Conservation (phyloP, 257 asterid genomes). For the Plantago elongata region DNA sequence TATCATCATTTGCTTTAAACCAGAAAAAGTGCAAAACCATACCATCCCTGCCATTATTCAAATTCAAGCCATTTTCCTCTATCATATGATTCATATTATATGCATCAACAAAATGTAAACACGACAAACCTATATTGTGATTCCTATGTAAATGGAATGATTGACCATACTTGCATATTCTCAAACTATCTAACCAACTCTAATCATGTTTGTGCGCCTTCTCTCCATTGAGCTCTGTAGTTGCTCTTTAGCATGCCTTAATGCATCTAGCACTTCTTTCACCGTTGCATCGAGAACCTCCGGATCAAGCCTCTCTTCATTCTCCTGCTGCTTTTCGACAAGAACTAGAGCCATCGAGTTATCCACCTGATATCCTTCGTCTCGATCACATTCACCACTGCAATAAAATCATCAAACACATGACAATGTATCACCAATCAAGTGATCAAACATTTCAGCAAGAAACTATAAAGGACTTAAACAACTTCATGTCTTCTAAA, state of each 20-base stretch:
- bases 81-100: background rate
- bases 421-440: background rate
- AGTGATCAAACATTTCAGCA: no score
- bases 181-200: conserved; percentile 31
- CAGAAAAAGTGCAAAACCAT: background rate
- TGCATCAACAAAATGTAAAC: background rate
- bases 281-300: conserved; percentile 64
- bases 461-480: no score
- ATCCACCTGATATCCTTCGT: conserved; percentile 25
- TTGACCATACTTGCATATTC: no score
- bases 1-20: background rate
- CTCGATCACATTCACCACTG: conserved; percentile 22
- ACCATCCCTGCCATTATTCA: background rate
- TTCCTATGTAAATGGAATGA: no score
- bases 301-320: conserved; percentile 34
- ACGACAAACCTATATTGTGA: no score
- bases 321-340: conserved; percentile 26
- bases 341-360: conserved; percentile 60
- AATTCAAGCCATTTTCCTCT: background rate
- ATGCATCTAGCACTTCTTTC: conserved; percentile 54
- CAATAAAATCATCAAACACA: conserved; percentile 16
- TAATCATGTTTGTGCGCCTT: conserved; percentile 34
- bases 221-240: conserved; percentile 60
- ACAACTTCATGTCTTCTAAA: background rate
- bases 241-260: conserved; percentile 55